These are phyloP conservation scores for Penicillium canescens DNA, from an alignment of 495 filamentous ascomycete species.

Conservation along the genomic window DNA sequence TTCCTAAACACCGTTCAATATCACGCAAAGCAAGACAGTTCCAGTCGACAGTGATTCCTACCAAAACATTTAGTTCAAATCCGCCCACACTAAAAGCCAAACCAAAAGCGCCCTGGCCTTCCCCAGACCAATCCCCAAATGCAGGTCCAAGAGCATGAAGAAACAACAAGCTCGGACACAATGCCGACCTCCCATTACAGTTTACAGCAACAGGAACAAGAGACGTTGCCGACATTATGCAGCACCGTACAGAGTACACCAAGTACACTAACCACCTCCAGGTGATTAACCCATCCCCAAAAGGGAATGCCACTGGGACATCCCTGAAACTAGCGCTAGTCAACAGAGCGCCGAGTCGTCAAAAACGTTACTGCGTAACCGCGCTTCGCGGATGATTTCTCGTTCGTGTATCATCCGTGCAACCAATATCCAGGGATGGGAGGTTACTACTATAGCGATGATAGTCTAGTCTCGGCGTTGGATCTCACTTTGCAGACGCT, in stretches of 20 bases:
- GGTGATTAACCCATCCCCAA: too few relatives aligned
- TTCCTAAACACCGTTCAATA: not conserved
- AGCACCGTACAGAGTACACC: not conserved
- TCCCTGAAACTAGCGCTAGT: not conserved
- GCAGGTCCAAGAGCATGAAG: not conserved
- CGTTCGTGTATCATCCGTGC: conserved; percentile 2
- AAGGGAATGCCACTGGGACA: not conserved
- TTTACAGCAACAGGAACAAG: not conserved
- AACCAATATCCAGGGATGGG: not conserved
- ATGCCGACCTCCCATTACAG: too few relatives aligned
- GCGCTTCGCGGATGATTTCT: conserved; percentile 26
- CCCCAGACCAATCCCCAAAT: not conserved
- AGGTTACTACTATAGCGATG: not conserved
- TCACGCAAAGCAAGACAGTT: not conserved
- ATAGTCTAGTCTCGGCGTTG: too few relatives aligned
- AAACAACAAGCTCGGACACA: not conserved
- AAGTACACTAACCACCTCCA: too few relatives aligned
- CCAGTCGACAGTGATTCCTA: not conserved
- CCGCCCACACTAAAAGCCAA: too few relatives aligned
- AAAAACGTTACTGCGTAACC: conserved; percentile 25
- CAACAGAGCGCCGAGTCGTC: not conserved
- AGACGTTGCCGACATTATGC: not conserved
- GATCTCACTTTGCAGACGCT: too few relatives aligned
- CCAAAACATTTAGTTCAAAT: not conserved
- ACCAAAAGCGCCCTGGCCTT: too few relatives aligned